Conservation (phyloP, 208 protist species). For the Trichomonas vaginalis region DNA sequence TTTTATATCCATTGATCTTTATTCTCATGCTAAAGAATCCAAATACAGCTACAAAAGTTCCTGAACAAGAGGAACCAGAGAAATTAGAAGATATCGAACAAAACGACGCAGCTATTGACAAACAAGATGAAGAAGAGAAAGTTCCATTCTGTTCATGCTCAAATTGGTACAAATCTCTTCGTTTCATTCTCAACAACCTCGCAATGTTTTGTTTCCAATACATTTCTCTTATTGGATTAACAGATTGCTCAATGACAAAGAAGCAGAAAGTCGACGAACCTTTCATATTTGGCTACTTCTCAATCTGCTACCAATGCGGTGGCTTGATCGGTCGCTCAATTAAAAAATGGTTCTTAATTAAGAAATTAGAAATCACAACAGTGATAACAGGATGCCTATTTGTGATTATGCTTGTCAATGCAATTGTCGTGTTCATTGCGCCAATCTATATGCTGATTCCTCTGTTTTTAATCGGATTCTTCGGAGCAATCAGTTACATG, state of each 20-base stretch:
- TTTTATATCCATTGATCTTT: not conserved
- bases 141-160: not conserved
- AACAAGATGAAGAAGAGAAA: not conserved
- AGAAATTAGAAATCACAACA: not conserved
- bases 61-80: not conserved
- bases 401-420: not conserved
- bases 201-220: not conserved
- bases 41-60: no score
- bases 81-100: not conserved
- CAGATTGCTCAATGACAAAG: not conserved
- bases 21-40: not conserved
- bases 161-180: not conserved
- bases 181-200: not conserved
- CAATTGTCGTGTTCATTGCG: not conserved
- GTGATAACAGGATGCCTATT: not conserved
- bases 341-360: not conserved
- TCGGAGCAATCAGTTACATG: not conserved
- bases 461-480: not conserved
- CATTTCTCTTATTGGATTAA: not conserved
- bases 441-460: no score
- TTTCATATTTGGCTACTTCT: not conserved
- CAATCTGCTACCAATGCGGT: not conserved
- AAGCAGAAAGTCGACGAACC: not conserved
- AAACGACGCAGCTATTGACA: not conserved
- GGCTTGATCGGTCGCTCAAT: not conserved